Evolutionary conservation across 179 eudicot genomes (phyloP).

Genomic region (Gypsophila paniculata): DNA sequence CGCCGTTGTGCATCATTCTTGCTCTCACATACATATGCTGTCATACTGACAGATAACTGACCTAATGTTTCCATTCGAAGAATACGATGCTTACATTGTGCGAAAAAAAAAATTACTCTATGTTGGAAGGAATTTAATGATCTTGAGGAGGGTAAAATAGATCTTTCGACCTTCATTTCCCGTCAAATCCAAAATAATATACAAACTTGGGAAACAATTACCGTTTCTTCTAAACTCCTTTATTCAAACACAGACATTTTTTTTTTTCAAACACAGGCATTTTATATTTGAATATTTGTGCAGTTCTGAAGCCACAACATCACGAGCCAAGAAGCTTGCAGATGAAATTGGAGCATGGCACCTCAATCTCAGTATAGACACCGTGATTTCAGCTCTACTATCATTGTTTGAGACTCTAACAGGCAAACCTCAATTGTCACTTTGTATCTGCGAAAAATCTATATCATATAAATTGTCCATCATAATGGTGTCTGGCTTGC

Average conservation of each 20-base stretch:
- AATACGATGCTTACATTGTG: too few species aligned
- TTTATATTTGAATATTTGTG: constrained; percentile 3
- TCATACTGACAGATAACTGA: neutral
- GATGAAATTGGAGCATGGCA: constrained; percentile 95
- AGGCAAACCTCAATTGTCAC: constrained; percentile 38
- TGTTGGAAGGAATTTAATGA: too few species aligned
- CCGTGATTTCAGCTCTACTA: constrained; percentile 66
- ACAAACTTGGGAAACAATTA: too few species aligned
- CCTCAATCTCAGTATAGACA: constrained; percentile 79
- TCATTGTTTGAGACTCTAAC: constrained; percentile 77
- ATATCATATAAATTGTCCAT: neutral
- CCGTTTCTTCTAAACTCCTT: too few species aligned
- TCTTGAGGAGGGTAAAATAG: too few species aligned
- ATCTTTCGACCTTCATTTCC: too few species aligned
- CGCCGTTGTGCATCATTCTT: constrained; percentile 4
- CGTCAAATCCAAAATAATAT: too few species aligned
- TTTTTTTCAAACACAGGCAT: too few species aligned
- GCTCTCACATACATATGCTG: neutral
- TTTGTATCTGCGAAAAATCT: constrained; percentile 1
- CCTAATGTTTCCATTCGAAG: constrained; percentile 1
- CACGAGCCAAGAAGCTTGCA: constrained; percentile 73
- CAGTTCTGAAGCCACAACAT: constrained; percentile 77
- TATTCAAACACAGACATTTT: too few species aligned
- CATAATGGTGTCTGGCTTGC: neutral
- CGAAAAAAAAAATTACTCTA: too few species aligned